phyloP scores from a whole-genome alignment of 164 flowering plant species.

The Stephania japonica region DNA sequence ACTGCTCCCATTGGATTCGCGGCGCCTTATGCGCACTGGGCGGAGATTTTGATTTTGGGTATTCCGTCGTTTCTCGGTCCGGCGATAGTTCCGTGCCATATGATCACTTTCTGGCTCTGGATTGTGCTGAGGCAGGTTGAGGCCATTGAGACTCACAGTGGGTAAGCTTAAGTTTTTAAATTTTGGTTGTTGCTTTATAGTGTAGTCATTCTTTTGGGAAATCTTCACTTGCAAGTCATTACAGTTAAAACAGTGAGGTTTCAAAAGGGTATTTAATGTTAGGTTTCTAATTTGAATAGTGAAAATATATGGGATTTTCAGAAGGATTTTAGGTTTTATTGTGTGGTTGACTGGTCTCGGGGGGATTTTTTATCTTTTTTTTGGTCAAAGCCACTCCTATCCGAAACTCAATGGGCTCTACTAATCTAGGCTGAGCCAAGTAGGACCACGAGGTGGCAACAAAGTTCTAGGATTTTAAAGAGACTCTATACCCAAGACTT shows the following conservation, averaged over 20 bases:
- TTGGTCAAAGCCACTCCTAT: no score
- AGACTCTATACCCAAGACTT: no score
- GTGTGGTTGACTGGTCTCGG: neutral
- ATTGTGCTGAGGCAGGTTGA: slow-evolving; percentile 75
- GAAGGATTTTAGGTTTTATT: neutral
- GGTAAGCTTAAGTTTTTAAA: slow-evolving; percentile 42
- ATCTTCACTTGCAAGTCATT: neutral
- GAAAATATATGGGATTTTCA: neutral
- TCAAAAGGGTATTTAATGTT: neutral
- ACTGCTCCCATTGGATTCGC: slow-evolving; percentile 80
- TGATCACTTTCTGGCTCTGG: slow-evolving; percentile 90
- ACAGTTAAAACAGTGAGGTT: neutral
- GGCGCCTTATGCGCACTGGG: slow-evolving; percentile 91
- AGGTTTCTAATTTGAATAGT: neutral
- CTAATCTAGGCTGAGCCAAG: no score
- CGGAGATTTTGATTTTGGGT: slow-evolving; percentile 75
- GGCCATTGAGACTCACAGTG: slow-evolving; percentile 92
- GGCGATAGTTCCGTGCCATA: slow-evolving; percentile 78
- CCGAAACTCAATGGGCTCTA: no score
- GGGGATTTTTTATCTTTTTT: neutral
- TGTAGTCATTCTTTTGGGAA: neutral
- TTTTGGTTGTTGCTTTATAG: neutral
- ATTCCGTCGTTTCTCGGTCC: slow-evolving; percentile 87
- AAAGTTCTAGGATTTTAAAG: no score
- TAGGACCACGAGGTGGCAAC: no score